Conservation (phyloP, 306 rosid species). For the Gastrolobium villosum region DNA sequence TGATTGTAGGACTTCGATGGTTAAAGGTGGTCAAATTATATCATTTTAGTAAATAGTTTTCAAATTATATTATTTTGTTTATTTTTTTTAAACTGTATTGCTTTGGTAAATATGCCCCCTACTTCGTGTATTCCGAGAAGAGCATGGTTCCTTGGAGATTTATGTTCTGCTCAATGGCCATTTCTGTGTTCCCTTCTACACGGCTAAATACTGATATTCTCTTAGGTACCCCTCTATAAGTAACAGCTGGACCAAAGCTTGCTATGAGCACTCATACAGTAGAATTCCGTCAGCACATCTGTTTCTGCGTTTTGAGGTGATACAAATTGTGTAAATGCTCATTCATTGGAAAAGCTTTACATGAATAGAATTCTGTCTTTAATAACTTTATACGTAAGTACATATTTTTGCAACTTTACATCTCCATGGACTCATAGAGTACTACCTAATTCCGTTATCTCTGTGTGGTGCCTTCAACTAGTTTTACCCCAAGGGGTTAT, state of each 20-base stretch:
- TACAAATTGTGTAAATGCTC: neutral
- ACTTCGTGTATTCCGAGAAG: slow-evolving; percentile 53
- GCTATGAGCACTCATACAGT: slow-evolving; percentile 40
- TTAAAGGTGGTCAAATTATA: too few species aligned
- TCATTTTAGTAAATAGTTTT: too few species aligned
- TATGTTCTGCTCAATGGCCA: slow-evolving; percentile 53
- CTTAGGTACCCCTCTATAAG: slow-evolving; percentile 29
- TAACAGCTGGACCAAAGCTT: slow-evolving; percentile 36
- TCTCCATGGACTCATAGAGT: neutral
- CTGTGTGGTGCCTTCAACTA: neutral
- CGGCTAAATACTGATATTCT: slow-evolving; percentile 2
- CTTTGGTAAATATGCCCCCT: too few species aligned
- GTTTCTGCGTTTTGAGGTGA: slow-evolving; percentile 2
- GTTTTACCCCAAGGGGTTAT: neutral
- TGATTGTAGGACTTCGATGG: too few species aligned
- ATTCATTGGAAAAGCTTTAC: neutral
- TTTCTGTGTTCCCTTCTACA: slow-evolving; percentile 59
- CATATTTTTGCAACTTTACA: neutral
- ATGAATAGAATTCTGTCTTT: neutral
- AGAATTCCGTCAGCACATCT: slow-evolving; percentile 29
- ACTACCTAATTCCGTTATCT: neutral
- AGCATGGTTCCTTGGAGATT: slow-evolving; percentile 62
- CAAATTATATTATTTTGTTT: too few species aligned
- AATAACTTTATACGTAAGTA: neutral
- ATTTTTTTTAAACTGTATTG: too few species aligned